A percentile compares a stretch with the other conserved stretches of the same genome.
Evolutionary conservation across 2,329 filamentous ascomycete species (phyloP).

Genomic region (Lasiodiplodia theobromae): DNA sequence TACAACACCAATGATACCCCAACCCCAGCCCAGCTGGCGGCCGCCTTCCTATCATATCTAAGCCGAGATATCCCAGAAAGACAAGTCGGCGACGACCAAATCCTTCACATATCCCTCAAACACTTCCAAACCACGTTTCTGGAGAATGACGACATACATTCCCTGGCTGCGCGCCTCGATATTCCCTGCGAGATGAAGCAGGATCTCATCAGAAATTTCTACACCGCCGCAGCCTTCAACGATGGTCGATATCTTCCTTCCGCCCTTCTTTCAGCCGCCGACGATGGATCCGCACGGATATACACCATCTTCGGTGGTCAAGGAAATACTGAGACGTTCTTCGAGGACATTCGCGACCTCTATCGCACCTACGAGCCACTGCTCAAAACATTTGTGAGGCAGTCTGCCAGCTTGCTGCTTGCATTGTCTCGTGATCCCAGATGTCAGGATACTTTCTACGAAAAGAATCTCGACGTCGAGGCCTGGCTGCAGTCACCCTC

Average conservation of each 20-base stretch:
- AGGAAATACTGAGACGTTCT: conserved; percentile 39
- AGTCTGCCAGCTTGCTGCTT: conserved; percentile 10
- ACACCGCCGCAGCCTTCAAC: conserved; percentile 26
- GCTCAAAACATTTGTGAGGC: not conserved
- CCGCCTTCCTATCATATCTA: conserved; percentile 9
- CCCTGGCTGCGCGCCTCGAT: conserved; percentile 9
- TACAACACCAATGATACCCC: conserved; percentile 6
- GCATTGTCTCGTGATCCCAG: conserved; percentile 8
- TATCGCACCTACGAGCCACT: conserved; percentile 37
- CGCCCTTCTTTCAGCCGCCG: conserved; percentile 31
- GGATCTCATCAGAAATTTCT: conserved; percentile 33
- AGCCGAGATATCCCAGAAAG: conserved; percentile 3
- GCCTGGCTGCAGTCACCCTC: conserved; percentile 39
- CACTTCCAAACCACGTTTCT: conserved; percentile 13
- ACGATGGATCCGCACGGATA: conserved; percentile 30
- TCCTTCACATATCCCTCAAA: not conserved
- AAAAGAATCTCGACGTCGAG: conserved; percentile 37
- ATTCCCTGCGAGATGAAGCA: conserved; percentile 19
- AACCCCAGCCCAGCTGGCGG: conserved; percentile 4
- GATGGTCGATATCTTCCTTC: conserved; percentile 1
- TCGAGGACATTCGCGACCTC: conserved; percentile 37
- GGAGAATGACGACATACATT: conserved; percentile 18
- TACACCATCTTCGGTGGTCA: conserved; percentile 40
- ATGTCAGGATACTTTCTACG: not conserved
- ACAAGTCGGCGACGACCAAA: conserved; percentile 6